A percentile compares a stretch with the other conserved stretches of the same genome.
phyloP scores from a whole-genome alignment of 768 basidiomycete genomes.

The Termitomyces sp. region DNA sequence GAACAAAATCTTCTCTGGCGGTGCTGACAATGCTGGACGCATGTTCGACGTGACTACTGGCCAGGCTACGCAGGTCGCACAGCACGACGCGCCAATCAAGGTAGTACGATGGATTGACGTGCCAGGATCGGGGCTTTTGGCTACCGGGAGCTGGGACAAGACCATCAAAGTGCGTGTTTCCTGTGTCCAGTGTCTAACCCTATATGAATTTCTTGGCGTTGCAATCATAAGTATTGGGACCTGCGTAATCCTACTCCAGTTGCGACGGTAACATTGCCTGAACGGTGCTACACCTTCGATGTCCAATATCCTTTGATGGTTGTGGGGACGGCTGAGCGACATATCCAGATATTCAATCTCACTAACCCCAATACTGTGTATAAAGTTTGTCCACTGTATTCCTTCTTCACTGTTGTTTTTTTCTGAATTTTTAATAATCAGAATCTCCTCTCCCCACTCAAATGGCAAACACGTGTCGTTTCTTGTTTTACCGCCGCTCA shows the following conservation, averaged over 20 bases:
- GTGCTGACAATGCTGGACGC: slow-evolving; percentile 92
- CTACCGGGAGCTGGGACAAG: slow-evolving; percentile 98
- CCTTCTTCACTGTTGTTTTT: neutral
- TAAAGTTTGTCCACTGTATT: slow-evolving; percentile 33
- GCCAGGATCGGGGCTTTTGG: slow-evolving; percentile 68
- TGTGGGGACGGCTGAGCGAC: slow-evolving; percentile 88
- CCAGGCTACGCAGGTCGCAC: slow-evolving; percentile 75
- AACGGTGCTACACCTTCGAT: slow-evolving; percentile 87
- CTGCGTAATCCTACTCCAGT: slow-evolving; percentile 70
- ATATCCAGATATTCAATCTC: slow-evolving; percentile 86
- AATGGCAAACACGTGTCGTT: slow-evolving; percentile 88
- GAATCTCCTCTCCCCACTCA: slow-evolving; percentile 82
- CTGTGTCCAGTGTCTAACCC: no score
- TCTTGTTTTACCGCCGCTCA: slow-evolving; percentile 71
- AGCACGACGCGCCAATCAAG: slow-evolving; percentile 86
- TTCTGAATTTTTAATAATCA: slow-evolving; percentile 22
- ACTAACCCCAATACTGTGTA: slow-evolving; percentile 73
- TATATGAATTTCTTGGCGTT: neutral
- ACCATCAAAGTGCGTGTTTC: slow-evolving; percentile 71
- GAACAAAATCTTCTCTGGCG: slow-evolving; percentile 85
- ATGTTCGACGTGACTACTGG: slow-evolving; percentile 89
- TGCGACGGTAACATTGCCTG: slow-evolving; percentile 77
- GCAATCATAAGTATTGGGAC: slow-evolving; percentile 79
- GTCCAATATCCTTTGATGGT: slow-evolving; percentile 80
- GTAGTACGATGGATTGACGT: slow-evolving; percentile 78